Evolutionary conservation across 2,329 filamentous ascomycete species (phyloP).

Genomic region (Cladosporium austrohemisphaericum): DNA sequence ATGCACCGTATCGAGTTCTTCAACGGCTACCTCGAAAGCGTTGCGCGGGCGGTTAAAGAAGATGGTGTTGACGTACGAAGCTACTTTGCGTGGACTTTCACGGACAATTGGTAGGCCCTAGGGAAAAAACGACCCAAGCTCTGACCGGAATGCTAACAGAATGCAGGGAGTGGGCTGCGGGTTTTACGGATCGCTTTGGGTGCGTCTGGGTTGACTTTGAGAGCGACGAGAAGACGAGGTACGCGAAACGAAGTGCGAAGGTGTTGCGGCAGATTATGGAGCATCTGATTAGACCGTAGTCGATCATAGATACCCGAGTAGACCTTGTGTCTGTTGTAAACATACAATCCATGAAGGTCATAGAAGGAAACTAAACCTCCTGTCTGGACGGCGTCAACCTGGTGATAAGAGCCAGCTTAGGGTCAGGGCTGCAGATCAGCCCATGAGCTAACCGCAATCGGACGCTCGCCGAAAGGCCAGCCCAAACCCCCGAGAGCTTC

Average conservation of each 20-base stretch:
- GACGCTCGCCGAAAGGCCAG: background rate
- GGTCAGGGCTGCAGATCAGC: background rate
- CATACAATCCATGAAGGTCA: no score
- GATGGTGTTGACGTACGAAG: conserved; percentile 37
- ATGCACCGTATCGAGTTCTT: conserved; percentile 40
- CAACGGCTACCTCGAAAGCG: conserved; percentile 37
- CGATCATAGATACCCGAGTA: no score
- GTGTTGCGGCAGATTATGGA: no score
- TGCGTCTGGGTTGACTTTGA: conserved; percentile 42
- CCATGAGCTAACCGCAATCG: background rate
- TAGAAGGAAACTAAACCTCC: no score
- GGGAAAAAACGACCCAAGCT: no score
- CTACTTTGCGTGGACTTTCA: conserved; percentile 44
- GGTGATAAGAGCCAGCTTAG: no score
- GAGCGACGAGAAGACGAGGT: conserved; percentile 36
- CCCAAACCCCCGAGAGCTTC: conserved; percentile 10
- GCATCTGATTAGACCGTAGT: no score
- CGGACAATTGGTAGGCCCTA: no score
- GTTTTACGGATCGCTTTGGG: conserved; percentile 40
- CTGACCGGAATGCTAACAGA: no score
- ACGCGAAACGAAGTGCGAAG: conserved; percentile 34
- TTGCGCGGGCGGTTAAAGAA: conserved; percentile 37
- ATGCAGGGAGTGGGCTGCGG: conserved; percentile 40
- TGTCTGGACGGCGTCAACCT: no score
- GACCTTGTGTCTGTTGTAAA: no score